phyloP scores from a whole-genome alignment of 805 yeast genomes.

The Ogataea polymorpha region DNA sequence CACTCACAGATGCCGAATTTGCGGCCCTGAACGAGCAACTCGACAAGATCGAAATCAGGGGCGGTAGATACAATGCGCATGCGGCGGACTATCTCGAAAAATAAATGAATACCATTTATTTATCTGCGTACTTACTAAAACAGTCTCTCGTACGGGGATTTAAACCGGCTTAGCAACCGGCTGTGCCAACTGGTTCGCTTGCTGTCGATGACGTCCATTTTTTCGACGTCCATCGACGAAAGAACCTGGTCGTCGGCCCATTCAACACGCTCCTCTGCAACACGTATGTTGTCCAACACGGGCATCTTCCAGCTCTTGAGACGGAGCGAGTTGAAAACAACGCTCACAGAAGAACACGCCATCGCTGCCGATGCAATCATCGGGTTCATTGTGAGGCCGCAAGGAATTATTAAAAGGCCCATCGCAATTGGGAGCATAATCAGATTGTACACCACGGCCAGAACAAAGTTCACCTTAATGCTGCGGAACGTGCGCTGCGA shows the following conservation, averaged over 20 bases:
- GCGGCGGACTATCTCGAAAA: conserved; percentile 1
- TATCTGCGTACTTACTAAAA: background rate
- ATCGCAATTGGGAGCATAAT: conserved; percentile 92
- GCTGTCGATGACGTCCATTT: conserved; percentile 1
- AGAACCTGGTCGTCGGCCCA: conserved; percentile 7
- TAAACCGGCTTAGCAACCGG: background rate
- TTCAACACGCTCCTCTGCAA: conserved; percentile 2
- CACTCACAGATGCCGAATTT: conserved; percentile 56
- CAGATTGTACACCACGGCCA: conserved; percentile 83
- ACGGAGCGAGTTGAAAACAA: conserved; percentile 72
- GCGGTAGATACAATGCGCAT: conserved; percentile 34
- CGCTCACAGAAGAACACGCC: conserved; percentile 91
- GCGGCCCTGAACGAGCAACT: conserved; percentile 47
- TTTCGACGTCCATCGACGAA: conserved; percentile 14
- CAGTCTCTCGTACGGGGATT: conserved; percentile 2
- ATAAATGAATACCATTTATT: background rate
- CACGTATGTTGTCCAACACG: background rate
- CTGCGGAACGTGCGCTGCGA: conserved; percentile 67
- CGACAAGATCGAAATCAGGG: conserved; percentile 43
- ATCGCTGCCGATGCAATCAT: conserved; percentile 87
- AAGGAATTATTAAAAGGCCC: conserved; percentile 78
- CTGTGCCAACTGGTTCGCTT: background rate
- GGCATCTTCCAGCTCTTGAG: conserved; percentile 58
- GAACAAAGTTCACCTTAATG: conserved; percentile 76
- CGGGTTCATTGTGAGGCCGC: conserved; percentile 76